phyloP scores from a whole-genome alignment of 768 basidiomycete genomes.

The Naganishia antarctica region DNA sequence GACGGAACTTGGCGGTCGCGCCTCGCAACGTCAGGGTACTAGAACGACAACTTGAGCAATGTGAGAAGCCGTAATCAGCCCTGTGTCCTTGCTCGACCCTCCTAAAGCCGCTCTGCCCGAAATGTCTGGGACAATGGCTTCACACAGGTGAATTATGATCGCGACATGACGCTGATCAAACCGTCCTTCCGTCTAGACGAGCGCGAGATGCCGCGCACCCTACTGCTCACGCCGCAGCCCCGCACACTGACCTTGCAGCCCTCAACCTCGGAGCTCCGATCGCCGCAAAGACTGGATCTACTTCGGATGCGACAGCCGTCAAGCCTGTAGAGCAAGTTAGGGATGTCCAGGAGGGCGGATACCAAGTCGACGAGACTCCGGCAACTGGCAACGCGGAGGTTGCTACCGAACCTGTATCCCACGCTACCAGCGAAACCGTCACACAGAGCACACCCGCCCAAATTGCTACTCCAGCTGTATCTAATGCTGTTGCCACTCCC shows the following conservation, averaged over 20 bases:
- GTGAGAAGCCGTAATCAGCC: no score
- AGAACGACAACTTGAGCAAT: no score
- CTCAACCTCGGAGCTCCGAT: constrained; percentile 18
- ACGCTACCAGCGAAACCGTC: constrained; percentile 3
- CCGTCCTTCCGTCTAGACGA: neutral
- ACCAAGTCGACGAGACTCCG: neutral
- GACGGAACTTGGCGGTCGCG: neutral
- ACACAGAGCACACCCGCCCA: constrained; percentile 11
- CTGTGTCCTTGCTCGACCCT: neutral
- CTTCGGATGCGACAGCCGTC: constrained; percentile 20
- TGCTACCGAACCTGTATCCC: constrained; percentile 5
- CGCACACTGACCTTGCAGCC: neutral
- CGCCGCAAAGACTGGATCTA: neutral
- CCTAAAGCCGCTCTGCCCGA: no score
- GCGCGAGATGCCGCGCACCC: constrained; percentile 19
- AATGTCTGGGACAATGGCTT: no score
- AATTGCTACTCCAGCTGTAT: constrained; percentile 15
- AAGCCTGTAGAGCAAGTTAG: constrained; percentile 11
- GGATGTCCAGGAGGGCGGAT: constrained; percentile 11
- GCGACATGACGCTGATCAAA: no score
- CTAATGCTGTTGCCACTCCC: constrained; percentile 38
- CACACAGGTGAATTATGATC: no score
- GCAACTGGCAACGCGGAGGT: neutral
- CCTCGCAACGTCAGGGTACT: no score
- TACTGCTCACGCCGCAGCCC: constrained; percentile 5